Percentiles rank a stretch among this genome's conserved stretches.
phyloP scores from a whole-genome alignment of 768 basidiomycete species.

The Boletus patriciae region DNA sequence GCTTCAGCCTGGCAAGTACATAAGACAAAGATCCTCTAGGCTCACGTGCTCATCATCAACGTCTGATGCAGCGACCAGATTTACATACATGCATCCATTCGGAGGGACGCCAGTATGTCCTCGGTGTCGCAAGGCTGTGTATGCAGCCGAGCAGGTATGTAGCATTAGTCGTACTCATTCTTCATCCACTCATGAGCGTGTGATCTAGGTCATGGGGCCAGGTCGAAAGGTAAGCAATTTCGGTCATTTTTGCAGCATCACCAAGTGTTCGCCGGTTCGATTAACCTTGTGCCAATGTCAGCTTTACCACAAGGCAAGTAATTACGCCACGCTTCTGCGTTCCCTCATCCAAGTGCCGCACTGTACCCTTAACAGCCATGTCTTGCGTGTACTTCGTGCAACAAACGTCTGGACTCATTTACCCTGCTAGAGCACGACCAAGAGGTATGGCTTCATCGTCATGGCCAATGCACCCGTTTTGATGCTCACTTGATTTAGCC shows the following conservation, averaged over 20 bases:
- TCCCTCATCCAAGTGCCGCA: slow-evolving; percentile 1
- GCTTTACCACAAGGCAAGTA: slow-evolving; percentile 76
- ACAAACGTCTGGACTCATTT: slow-evolving; percentile 74
- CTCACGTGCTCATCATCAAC: slow-evolving; percentile 3
- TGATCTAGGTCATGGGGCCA: slow-evolving; percentile 73
- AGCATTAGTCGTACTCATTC: neutral
- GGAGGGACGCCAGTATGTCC: slow-evolving; percentile 73
- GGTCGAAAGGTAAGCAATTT: slow-evolving; percentile 70
- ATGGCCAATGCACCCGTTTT: neutral
- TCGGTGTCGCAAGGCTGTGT: slow-evolving; percentile 72
- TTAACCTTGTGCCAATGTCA: slow-evolving; percentile 27
- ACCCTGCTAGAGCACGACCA: slow-evolving; percentile 81
- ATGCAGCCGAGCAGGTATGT: slow-evolving; percentile 83
- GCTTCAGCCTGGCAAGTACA: slow-evolving; percentile 15
- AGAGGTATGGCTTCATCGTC: slow-evolving; percentile 48
- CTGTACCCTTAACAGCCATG: slow-evolving; percentile 55
- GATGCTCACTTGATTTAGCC: slow-evolving; percentile 30
- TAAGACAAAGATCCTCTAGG: neutral
- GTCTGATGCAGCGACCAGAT: neutral
- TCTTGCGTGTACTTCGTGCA: slow-evolving; percentile 73
- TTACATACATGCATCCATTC: slow-evolving; percentile 60
- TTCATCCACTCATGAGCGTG: slow-evolving; percentile 4
- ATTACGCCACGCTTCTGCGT: neutral
- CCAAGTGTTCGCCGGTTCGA: neutral
- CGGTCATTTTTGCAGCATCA: neutral